Conservation (phyloP, 2,329 filamentous ascomycete genomes). For the Paramyrothecium roridum region DNA sequence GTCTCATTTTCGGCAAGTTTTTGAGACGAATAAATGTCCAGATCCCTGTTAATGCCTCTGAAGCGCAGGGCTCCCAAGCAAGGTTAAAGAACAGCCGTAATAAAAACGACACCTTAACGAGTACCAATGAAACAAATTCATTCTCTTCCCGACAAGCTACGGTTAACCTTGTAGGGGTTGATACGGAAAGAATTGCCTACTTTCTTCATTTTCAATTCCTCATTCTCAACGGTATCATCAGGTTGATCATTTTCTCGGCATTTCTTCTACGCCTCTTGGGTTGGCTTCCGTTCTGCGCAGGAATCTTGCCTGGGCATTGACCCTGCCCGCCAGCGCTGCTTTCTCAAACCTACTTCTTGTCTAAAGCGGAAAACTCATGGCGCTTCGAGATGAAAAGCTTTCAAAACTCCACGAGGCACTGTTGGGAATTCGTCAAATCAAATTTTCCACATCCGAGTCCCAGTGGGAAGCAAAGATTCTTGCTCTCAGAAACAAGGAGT, state of each 20-base stretch:
- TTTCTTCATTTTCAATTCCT: slow-evolving; percentile 66
- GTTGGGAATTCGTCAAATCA: slow-evolving; percentile 79
- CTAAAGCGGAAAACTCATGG: slow-evolving; percentile 70
- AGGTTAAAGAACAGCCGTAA: slow-evolving; percentile 22
- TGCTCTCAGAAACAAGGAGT: slow-evolving; percentile 61
- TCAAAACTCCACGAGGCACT: slow-evolving; percentile 73
- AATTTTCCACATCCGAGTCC: slow-evolving; percentile 73
- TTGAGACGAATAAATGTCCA: slow-evolving; percentile 77
- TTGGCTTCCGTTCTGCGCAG: slow-evolving; percentile 65
- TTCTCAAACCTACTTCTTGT: slow-evolving; percentile 62
- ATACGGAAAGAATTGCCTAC: slow-evolving; percentile 65
- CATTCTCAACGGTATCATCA: slow-evolving; percentile 60
- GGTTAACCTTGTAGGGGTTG: slow-evolving; percentile 77
- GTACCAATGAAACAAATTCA: slow-evolving; percentile 36
- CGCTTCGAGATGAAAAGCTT: slow-evolving; percentile 71
- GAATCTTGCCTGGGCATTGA: slow-evolving; percentile 61
- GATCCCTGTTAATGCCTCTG: slow-evolving; percentile 35
- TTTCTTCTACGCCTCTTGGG: slow-evolving; percentile 70
- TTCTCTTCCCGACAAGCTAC: slow-evolving; percentile 61
- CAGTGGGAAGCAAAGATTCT: slow-evolving; percentile 73
- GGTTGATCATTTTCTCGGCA: slow-evolving; percentile 60
- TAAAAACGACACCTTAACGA: slow-evolving; percentile 36
- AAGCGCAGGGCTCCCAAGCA: slow-evolving; percentile 35
- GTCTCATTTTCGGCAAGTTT: slow-evolving; percentile 73
- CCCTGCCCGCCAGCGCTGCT: slow-evolving; percentile 66